Evolutionary conservation across 208 protist species (phyloP), one percentile per base, ranked within the genome.

Genomic region (Jaenimonas drosophilae): DNA sequence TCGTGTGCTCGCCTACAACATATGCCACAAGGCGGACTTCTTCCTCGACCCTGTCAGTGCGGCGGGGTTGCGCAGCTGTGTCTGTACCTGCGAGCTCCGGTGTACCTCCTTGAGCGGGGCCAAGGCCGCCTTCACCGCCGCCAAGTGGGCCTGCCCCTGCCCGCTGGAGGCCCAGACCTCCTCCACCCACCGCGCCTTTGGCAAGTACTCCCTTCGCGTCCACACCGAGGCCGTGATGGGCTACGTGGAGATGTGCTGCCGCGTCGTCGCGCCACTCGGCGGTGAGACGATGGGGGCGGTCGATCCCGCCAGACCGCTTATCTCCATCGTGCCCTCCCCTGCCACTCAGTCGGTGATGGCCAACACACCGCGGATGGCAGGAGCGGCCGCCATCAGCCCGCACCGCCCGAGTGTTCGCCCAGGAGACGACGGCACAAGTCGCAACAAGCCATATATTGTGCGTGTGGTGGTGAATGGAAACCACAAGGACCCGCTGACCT

Each of bases 21-120:
- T 79, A 12, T 82, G 70, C 43, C 83, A 91, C 67, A 79, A 72
- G 48, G 83, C 83, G 0, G 83, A 87, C 29, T 91, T 91, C 55
- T 48, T 63, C 33, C 51, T 87, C 20, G 57, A 41, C 16, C 52
- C 55, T 9, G 62, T 58, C 9, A n/a, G n/a, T n/a, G n/a, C n/a
- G n/a, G n/a, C n/a, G n/a, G n/a, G n/a, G n/a, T 63, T 85, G 25
- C 38, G 43, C 7, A 43, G 40, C 25, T 17, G 41, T 1, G 25
- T 58, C 20, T 91, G 83, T 43, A 49, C 71, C 34, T 87, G 82
- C 50, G 16, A 54, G 24, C 42, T 79, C 12, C 20, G 19, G 37
- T 64, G 40, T 57, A 49, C 42, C 47, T 50, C 38, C 34, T 51
- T 29, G 40, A 25, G 21, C 40, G 53, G 29, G 9, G 55, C 42